Conservation (phyloP, 169 alveolate genomes). For the Plasmodium malariae region DNA sequence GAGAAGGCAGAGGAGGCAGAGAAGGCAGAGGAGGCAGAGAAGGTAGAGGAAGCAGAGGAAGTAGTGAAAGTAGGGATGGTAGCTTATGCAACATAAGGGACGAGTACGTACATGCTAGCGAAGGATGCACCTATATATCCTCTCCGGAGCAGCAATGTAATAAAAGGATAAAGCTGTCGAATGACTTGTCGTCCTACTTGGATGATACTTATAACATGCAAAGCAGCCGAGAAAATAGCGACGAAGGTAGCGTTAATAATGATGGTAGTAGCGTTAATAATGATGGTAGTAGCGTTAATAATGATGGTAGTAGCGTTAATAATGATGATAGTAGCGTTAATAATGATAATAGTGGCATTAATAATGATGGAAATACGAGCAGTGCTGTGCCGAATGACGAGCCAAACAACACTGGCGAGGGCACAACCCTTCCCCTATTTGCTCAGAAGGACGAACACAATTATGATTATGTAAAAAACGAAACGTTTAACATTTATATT, state of each 20-base stretch:
- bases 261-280: background rate
- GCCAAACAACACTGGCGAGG: too few species aligned
- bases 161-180: constrained; percentile 15
- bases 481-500: constrained; percentile 16
- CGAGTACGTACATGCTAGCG: too few species aligned
- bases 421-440: background rate
- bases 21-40: background rate
- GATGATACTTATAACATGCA: background rate
- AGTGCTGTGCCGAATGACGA: background rate
- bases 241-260: background rate
- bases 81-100: too few species aligned
- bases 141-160: background rate
- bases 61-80: too few species aligned
- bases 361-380: background rate
- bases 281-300: background rate
- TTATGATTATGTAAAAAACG: background rate
- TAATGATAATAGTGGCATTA: background rate
- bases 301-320: background rate
- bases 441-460: background rate
- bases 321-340: background rate
- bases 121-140: too few species aligned
- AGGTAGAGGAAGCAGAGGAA: background rate
- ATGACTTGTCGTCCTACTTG: background rate
- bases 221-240: too few species aligned
- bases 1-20: background rate